Evolutionary conservation across 805 yeast species (phyloP).

Genomic region (Sugiyamaella boreocaroliniensis): DNA sequence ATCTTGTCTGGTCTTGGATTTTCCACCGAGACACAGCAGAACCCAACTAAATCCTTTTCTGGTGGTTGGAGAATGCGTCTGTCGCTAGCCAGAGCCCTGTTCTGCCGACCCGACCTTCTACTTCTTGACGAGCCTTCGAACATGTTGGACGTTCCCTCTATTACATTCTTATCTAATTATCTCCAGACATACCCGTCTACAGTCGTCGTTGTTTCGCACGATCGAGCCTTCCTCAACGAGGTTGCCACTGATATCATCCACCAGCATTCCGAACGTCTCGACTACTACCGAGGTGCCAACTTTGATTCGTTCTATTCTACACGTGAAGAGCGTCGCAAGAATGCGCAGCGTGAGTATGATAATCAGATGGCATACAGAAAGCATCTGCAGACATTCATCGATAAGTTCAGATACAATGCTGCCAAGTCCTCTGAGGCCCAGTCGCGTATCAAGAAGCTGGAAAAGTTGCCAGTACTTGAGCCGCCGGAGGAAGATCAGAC

Average conservation of each 20-base stretch:
- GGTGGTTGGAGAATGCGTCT: slow-evolving; percentile 99
- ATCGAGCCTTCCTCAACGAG: slow-evolving; percentile 92
- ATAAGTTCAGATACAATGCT: slow-evolving; percentile 94
- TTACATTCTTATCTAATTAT: slow-evolving; percentile 86
- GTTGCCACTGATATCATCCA: slow-evolving; percentile 97
- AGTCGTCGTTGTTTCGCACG: slow-evolving; percentile 94
- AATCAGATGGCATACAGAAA: slow-evolving; percentile 93
- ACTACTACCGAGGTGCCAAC: slow-evolving; percentile 84
- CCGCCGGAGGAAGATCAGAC: slow-evolving; percentile 90
- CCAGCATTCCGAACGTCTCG: slow-evolving; percentile 95
- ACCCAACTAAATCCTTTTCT: slow-evolving; percentile 84
- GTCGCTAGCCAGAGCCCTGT: slow-evolving; percentile 98
- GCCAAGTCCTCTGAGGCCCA: slow-evolving; percentile 98
- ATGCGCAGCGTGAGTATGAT: slow-evolving; percentile 90
- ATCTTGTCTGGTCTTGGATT: slow-evolving; percentile 91
- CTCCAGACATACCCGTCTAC: slow-evolving; percentile 87
- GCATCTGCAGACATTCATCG: slow-evolving; percentile 91
- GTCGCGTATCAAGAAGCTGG: slow-evolving; percentile 93
- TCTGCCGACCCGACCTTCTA: slow-evolving; percentile 78
- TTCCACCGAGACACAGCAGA: slow-evolving; percentile 74
- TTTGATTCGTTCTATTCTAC: slow-evolving; percentile 91
- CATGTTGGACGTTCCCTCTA: slow-evolving; percentile 99
- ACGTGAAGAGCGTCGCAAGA: slow-evolving; percentile 90
- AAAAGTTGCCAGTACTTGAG: slow-evolving; percentile 85
- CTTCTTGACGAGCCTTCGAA: slow-evolving; percentile 97